Evolutionary conservation across 2,329 filamentous ascomycete species (phyloP), one percentile per base, ranked within the genome.

Genomic region (Anthostomella pinea): DNA sequence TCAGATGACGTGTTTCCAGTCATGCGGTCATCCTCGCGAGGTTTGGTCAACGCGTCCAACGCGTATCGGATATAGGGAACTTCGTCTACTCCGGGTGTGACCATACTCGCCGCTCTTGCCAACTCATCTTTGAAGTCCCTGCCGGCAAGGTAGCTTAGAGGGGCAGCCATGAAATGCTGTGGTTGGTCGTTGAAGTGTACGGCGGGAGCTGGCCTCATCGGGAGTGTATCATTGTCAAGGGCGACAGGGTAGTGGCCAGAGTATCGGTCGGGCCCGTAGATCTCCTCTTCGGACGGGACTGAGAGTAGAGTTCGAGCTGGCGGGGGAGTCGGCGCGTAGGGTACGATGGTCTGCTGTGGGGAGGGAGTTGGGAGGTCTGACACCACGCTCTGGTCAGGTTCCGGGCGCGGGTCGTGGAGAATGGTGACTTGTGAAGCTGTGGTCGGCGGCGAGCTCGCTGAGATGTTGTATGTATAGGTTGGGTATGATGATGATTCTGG

Each of bases 1-100:
- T 35, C 35, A 5, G 48, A 49, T 4, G 43, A 44, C 11, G 32
- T 31, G 11, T 45, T 45, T 15, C 26, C 42, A 9, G 47, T 44
- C 6, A 37, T 70, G 67, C 37, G 73, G 39, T 69, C 65, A 5
- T 80, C 71, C 42, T 86, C 80, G 39, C 82, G 82, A 53, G 85
- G 79, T 30, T 84, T 73, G 5, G 88, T 94, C 50, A 97, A 69
- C 45, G 91, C 87, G 46, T 95, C 86, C 45, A 97, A 79, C 25
- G 91, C 90, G 60, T 93, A 94, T 46, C 85, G 85, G 46, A 96
- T 87, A 61, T 90, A 95, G 1, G 88, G 89, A 7, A 81, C 85
- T 55, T 95, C 85, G 54, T 95, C 89, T 24, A 88, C 70, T 8
- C 83, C 87, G 0, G 89, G 89, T 0, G 87, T 91, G 37, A 80